Conservation (phyloP, 1,139 yeast genomes). For the Pichia sp. region DNA sequence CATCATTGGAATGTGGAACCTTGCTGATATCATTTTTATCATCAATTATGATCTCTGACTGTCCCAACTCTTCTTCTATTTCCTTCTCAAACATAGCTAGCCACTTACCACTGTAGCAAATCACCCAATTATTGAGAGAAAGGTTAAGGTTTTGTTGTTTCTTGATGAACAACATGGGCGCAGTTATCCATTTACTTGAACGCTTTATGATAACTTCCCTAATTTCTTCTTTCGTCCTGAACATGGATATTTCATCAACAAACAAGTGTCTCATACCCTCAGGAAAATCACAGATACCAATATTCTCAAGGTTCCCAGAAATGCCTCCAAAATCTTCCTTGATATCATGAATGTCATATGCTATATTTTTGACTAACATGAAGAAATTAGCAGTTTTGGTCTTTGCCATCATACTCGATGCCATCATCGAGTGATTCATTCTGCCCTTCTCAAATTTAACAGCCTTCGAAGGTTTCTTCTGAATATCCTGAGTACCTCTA, state of each 20-base stretch:
- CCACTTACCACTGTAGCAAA: constrained; percentile 57
- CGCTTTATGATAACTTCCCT: constrained; percentile 30
- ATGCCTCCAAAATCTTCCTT: constrained; percentile 42
- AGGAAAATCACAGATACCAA: constrained; percentile 13
- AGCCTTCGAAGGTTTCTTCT: not conserved
- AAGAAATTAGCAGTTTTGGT: constrained; percentile 12
- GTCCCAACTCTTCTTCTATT: constrained; percentile 3
- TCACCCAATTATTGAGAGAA: constrained; percentile 35
- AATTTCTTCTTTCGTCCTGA: constrained; percentile 7
- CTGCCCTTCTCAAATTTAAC: constrained; percentile 6
- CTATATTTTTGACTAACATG: constrained; percentile 18
- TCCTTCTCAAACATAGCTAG: constrained; percentile 25
- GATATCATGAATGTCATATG: constrained; percentile 27
- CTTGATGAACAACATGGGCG: constrained; percentile 31
- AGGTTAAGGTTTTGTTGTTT: constrained; percentile 30
- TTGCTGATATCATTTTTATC: not conserved
- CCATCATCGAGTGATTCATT: constrained; percentile 15
- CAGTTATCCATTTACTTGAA: constrained; percentile 27
- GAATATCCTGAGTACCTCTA: not conserved
- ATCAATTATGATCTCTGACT: not conserved
- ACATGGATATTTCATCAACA: constrained; percentile 13
- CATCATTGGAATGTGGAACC: constrained; percentile 38
- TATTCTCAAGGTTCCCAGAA: constrained; percentile 21
- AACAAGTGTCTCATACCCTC: constrained; percentile 13
- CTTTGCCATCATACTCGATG: constrained; percentile 20